phyloP scores from a whole-genome alignment of 2,329 filamentous ascomycete species.

The Diaporthe citriasiana region DNA sequence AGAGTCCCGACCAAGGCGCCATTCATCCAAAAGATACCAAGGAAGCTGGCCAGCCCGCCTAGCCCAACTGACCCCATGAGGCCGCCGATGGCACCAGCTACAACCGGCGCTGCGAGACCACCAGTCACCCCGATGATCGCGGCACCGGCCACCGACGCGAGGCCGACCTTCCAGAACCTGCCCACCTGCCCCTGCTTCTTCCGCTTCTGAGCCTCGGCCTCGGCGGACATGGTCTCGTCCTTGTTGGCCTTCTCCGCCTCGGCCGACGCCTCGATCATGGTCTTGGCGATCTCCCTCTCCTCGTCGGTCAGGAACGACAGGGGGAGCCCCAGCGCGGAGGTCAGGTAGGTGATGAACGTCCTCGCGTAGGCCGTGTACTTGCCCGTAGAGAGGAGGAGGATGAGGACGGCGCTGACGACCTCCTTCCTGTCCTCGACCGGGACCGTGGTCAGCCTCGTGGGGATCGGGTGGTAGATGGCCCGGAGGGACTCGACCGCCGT shows the following conservation, averaged over 20 bases:
- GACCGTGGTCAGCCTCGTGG: slow-evolving; percentile 69
- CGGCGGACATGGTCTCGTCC: slow-evolving; percentile 71
- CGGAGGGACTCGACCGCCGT: slow-evolving; percentile 62
- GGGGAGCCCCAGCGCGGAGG: slow-evolving; percentile 76
- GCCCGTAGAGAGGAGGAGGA: slow-evolving; percentile 79
- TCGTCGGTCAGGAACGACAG: slow-evolving; percentile 74
- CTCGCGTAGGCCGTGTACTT: slow-evolving; percentile 83
- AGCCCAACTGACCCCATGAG: slow-evolving; percentile 89
- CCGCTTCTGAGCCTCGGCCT: slow-evolving; percentile 81
- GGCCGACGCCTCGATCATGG: slow-evolving; percentile 75
- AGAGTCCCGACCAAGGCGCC: slow-evolving; percentile 87
- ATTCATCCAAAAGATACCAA: slow-evolving; percentile 89
- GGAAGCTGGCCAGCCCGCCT: slow-evolving; percentile 86
- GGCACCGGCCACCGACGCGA: slow-evolving; percentile 90
- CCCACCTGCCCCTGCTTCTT: slow-evolving; percentile 77
- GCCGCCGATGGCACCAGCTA: slow-evolving; percentile 87
- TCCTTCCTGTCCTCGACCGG: slow-evolving; percentile 71
- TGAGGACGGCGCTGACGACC: slow-evolving; percentile 77
- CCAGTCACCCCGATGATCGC: slow-evolving; percentile 93
- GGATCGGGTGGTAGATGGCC: slow-evolving; percentile 66
- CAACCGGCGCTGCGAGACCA: slow-evolving; percentile 88
- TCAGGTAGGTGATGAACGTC: slow-evolving; percentile 75
- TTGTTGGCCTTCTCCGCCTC: slow-evolving; percentile 68
- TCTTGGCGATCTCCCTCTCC: slow-evolving; percentile 82
- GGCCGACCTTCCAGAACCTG: slow-evolving; percentile 89